Conservation (phyloP, 75 land plant genomes). For the Cunninghamia lanceolata region DNA sequence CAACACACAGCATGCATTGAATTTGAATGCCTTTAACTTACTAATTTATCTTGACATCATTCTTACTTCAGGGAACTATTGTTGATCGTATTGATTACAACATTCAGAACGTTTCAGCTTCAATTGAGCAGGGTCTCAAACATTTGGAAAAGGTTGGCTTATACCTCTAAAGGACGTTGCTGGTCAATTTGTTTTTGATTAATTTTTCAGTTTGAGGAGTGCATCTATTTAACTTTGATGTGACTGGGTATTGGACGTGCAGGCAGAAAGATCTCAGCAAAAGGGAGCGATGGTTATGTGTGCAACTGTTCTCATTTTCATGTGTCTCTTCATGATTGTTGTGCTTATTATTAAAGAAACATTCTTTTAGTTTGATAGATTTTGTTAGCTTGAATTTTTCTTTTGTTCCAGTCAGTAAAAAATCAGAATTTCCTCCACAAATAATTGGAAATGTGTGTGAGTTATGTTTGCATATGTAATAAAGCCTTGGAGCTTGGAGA, state of each 20-base stretch:
- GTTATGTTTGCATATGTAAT: background rate
- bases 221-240: background rate
- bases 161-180: background rate
- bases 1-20: background rate
- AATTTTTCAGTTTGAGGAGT: background rate
- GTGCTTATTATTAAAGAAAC: slow-evolving; percentile 73
- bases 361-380: slow-evolving; percentile 37
- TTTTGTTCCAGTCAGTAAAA: background rate
- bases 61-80: slow-evolving; percentile 74
- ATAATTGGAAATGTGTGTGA: background rate
- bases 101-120: slow-evolving; percentile 84
- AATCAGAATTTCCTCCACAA: background rate
- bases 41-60: background rate
- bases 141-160: slow-evolving; percentile 77
- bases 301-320: slow-evolving; percentile 72
- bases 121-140: slow-evolving; percentile 85
- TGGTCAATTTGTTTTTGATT: background rate
- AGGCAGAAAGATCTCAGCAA: slow-evolving; percentile 91
- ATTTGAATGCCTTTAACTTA: background rate
- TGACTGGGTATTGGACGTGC: slow-evolving; percentile 13
- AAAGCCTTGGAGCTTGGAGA: background rate
- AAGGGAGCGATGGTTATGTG: slow-evolving; percentile 91
- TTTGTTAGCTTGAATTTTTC: background rate
- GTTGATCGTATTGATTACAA: slow-evolving; percentile 98
- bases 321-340: slow-evolving; percentile 88